phyloP scores from a whole-genome alignment of 345 rosid genomes.

The Gossypium turneri region DNA sequence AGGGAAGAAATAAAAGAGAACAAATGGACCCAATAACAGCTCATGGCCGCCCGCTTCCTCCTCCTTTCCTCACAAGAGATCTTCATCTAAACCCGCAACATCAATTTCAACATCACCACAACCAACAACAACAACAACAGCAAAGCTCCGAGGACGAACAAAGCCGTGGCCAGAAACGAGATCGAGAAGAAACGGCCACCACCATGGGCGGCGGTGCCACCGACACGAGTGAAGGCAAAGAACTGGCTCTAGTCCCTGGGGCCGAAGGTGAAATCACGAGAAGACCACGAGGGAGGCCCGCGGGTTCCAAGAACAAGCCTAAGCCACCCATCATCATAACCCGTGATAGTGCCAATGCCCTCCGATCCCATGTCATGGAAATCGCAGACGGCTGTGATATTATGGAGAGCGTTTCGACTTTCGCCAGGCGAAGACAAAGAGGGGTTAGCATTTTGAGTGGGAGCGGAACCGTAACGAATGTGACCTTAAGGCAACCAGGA shows the following conservation, averaged over 20 bases:
- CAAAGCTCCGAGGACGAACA: conserved; percentile 46
- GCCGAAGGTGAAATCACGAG: conserved; percentile 50
- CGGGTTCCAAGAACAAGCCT: conserved; percentile 89
- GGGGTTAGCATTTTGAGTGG: conserved; percentile 88
- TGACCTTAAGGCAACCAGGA: conserved; percentile 75
- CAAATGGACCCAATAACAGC: conserved; percentile 72
- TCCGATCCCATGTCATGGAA: conserved; percentile 91
- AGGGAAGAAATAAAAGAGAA: conserved; percentile 13
- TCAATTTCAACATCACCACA: conserved; percentile 52
- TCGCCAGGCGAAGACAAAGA: conserved; percentile 73
- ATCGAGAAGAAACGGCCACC: conserved; percentile 46
- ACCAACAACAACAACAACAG: conserved; percentile 52
- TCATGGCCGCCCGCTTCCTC: conserved; percentile 76
- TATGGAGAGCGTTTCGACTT: conserved; percentile 70
- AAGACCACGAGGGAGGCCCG: conserved; percentile 77
- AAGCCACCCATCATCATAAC: conserved; percentile 92
- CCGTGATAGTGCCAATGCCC: conserved; percentile 91
- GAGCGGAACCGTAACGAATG: conserved; percentile 80
- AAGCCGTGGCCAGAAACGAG: conserved; percentile 59
- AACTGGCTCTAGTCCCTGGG: conserved; percentile 36
- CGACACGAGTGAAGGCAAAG: conserved; percentile 30
- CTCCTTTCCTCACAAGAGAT: conserved; percentile 72
- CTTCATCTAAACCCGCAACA: conserved; percentile 61
- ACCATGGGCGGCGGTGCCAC: conserved; percentile 14
- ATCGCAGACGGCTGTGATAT: conserved; percentile 73